Evolutionary conservation across 192 early-diverging fungal species (phyloP), one percentile per base, ranked within the genome.

Genomic region (Coemansia sp.): DNA sequence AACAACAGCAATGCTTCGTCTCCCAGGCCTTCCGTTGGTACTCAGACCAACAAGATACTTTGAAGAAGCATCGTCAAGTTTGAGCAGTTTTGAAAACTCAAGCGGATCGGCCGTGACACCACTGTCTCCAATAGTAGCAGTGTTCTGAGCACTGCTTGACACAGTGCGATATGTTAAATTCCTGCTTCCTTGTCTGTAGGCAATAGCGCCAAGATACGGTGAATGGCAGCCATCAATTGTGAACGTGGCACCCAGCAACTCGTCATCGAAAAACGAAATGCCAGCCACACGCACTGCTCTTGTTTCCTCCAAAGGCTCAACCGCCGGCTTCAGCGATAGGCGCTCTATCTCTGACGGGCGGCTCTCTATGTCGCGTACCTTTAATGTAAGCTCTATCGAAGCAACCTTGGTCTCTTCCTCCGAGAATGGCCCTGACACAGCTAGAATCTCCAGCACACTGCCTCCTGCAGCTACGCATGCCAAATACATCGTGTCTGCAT

Each of bases 1-100:
- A n/a, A 80, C 42, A 8, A 69, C 69, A 5, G 78, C 78, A 51
- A 75, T 61, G 41, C 78, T 74, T 36, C 78, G 63, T 55, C 78
- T 67, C 8, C 78, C 78, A 36, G 60, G 64, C 26, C 42, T 64
- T 4, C 73, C 78, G 57, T 80, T 80, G 46, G 62, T 57, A 8
- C 62, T 62, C 8, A 80, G 59, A 10, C 60, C 52, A 6, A 61
- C 58, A 15, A 69, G 63, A 6, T 47, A 10, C 12, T 39, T 65
- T 11, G 65, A 74, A 7, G 72, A 59, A 13, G 49, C 62, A 37
- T 57, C 62, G 12, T 13, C 51, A 26, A 80, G 8, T n/a, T 59
- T 52, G 6, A 66, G 54, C 55, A 80, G 47, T 21, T 63, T 62
- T 43, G 39, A 18, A 65, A 80, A 72, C 32, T 39, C 63, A 36